Base-by-base conservation (phyloP, 768 basidiomycete genomes). In the Rhizopogon salebrosus region DNA sequence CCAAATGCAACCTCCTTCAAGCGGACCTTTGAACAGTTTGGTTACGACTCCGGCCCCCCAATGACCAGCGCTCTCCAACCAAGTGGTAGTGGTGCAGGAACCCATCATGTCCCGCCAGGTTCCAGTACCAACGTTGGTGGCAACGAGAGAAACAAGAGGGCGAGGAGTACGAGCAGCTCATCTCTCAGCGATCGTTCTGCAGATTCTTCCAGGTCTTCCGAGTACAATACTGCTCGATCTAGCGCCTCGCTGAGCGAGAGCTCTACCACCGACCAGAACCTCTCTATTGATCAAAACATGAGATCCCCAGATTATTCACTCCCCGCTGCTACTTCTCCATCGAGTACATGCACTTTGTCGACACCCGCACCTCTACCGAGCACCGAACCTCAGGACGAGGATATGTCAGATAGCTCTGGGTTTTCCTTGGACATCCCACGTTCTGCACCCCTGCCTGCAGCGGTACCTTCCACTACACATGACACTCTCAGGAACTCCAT, bases 111-210 rank as follows among this genome's bases (percentile, higher is more conserved):
- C 20, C 24, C 61, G 13, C 14, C 63, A 1, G 23, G 7, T 52
- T 23, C 48, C 36, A 4, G 22, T 46, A 36, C 49, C 50, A 62
- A 59, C 61, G 65, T 70, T 62, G 70, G 70, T 59, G 71, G 73
- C 42, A 76, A 78, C 57, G 72, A 79, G 51, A 76, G 80, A 53
- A 82, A 76, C 55, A 84, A 84, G 66, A 68, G 83, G 29, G 79
- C 83, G 4, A 69, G 82, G 41, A 83, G 82, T 54, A 77, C 75
- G 31, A 78, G 75, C 54, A 78, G 74, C 31, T 74, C 73, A 14
- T 69, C 75, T 41, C 68, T 65, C n/a, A 72, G 71, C 51, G 69
- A 69, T 38, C 55, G 51, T 54, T 62, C 64, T 22, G 62, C 60
- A 13, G 64, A 62, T 29, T 67, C 70, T 46, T 70, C 74, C 8